Conservation (phyloP, 2,329 filamentous ascomycete genomes). For the Fusarium sp. region DNA sequence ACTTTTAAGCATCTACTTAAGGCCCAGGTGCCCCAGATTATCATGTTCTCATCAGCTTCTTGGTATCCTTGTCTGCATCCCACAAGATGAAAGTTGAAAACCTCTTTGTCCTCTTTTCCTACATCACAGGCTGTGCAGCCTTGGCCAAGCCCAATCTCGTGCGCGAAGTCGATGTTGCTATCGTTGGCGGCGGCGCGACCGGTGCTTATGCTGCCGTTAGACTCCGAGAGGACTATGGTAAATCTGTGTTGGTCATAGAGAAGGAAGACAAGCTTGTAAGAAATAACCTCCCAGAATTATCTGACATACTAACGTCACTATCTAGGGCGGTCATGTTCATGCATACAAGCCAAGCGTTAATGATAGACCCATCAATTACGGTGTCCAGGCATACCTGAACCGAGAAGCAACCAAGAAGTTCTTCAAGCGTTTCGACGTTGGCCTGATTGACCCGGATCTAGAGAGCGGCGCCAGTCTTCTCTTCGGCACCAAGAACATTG, state of each 20-base stretch:
- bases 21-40: neutral
- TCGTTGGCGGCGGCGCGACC: slow-evolving; percentile 34
- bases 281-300: rapidly evolving
- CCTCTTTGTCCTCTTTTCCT: neutral
- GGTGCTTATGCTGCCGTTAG: slow-evolving; percentile 37
- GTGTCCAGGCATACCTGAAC: slow-evolving; percentile 31
- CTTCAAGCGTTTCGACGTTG: slow-evolving; percentile 32
- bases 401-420: slow-evolving; percentile 18
- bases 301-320: neutral
- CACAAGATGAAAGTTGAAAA: neutral
- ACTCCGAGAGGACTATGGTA: slow-evolving; percentile 35
- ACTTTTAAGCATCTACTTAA: neutral
- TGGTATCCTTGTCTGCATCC: neutral
- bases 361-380: slow-evolving; percentile 22
- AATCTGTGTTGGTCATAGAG: slow-evolving; percentile 36
- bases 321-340: slow-evolving; percentile 35
- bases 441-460: slow-evolving; percentile 4
- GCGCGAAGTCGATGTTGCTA: slow-evolving; percentile 31
- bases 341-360: slow-evolving; percentile 9
- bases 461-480: neutral
- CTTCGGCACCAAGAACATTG: slow-evolving; percentile 6
- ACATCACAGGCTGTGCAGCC: neutral
- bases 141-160: neutral
- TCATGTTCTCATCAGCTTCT: neutral
- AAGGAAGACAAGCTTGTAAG: slow-evolving; percentile 27